Evolutionary conservation across 106 monocot genomes (phyloP), one percentile per base, ranked within the genome.

Genomic region (Hemerocallis citrina): DNA sequence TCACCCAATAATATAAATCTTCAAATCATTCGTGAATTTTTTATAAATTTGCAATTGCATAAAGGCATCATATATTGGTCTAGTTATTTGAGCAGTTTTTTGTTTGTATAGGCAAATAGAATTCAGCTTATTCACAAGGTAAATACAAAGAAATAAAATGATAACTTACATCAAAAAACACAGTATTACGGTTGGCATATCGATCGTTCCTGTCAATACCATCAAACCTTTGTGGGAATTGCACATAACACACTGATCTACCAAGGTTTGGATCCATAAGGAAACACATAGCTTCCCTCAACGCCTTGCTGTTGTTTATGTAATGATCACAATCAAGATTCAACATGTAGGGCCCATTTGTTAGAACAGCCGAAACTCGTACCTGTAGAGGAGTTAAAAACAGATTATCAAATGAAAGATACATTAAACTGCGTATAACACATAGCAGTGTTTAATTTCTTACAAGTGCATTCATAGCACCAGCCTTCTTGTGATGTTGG

Each of bases 281-380:
- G 60, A 89, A 89, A 67, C 89, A 89, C 89, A 89, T 85, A 44
- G 89, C 85, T 62, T 89, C 89, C 37, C 89, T 75, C 52, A 90
- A 42, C 27, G 89, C 89, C 67, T 90, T 90, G 66, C 89, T 90
- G 73, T 90, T 90, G 58, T 90, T 90, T 62, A 90, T 90, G 67
- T 90, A 90, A 64, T 90, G 89, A 73, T 90, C 89, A 76, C 89
- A 90, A 54, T 90, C 89, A 57, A 90, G 85, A 81, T 90, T 90
- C 55, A 90, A 74, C 64, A 90, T 24, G 54, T 74, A 90, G 25
- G 81, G 73, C 27, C 81, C 81, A 74, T 90, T 90, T 11, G 89
- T 85, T 40, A 90, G 71, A 29, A 90, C 85, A 37, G 89, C 89
- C 29, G 89, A 90, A 14, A 90, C 85, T 38, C 85, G 74, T 20